Percentiles rank a stretch among this genome's conserved stretches.
Evolutionary conservation across 257 asterid genomes (phyloP).

Genomic region (Prunella vulgaris): DNA sequence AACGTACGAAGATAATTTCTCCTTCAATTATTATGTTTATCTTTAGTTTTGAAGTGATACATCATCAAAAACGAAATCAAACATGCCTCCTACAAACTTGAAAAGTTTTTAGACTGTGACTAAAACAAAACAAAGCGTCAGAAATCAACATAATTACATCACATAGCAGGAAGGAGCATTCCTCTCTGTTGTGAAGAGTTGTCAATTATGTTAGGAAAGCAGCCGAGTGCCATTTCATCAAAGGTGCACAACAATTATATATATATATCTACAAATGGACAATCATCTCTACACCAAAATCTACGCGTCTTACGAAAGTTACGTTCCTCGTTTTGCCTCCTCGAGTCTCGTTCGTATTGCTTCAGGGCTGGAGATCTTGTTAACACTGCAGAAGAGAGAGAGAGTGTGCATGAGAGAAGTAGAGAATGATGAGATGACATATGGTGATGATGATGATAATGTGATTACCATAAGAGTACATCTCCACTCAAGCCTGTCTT

Average conservation of each 20-base stretch:
- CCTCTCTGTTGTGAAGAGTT: neutral
- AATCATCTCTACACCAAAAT: neutral
- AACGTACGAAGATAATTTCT: too few relatives aligned
- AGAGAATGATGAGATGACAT: neutral
- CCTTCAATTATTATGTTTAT: too few relatives aligned
- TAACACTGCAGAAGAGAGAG: constrained; percentile 50
- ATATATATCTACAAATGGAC: constrained; percentile 6
- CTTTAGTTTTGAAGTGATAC: too few relatives aligned
- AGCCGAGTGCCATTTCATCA: neutral
- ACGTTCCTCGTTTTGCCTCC: too few relatives aligned
- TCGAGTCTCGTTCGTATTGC: constrained; percentile 38
- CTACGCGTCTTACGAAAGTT: too few relatives aligned
- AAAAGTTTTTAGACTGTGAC: too few relatives aligned
- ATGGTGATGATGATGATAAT: neutral
- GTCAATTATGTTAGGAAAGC: neutral
- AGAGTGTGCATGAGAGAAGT: too few relatives aligned
- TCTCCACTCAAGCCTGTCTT: constrained; percentile 58
- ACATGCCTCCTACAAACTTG: too few relatives aligned
- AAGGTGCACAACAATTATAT: constrained; percentile 1
- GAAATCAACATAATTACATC: neutral
- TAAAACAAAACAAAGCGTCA: neutral
- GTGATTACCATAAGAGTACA: constrained; percentile 50
- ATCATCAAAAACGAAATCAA: too few relatives aligned
- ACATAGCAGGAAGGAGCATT: neutral
- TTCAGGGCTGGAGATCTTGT: constrained; percentile 48